Base-by-base conservation (phyloP, 2,329 filamentous ascomycete genomes). In the Phaeosphaeriaceae sp. region DNA sequence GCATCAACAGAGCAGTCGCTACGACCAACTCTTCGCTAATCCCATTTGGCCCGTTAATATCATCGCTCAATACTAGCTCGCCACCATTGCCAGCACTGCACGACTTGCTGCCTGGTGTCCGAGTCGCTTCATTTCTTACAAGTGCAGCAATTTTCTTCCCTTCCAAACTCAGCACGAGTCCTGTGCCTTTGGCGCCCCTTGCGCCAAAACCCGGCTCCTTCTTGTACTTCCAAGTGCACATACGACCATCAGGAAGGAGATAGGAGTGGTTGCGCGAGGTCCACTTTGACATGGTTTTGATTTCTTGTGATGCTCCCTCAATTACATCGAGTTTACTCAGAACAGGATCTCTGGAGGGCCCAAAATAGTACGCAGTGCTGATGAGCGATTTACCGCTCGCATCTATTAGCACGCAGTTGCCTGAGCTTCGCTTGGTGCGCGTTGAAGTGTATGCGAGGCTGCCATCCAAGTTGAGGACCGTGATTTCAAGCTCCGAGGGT, bases 1-100 rank as follows among this genome's bases (percentile, higher is more conserved):
- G 66, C 84, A 88, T 85, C 13, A 80, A 68, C 47, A 87, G 58
- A 49, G 80, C 84, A 13, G 81, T 85, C 35, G 79, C 77, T 15
- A 87, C 76, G 8, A 81, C 75, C 16, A 86, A 53, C n/a, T 77
- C 72, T 60, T 81, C 69, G 17, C 60, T 49, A 20, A 61, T 28
- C 11, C 54, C 56, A 29, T 72, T 68, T 39, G 61, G 60, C 3
- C 45, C 57, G 6, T 61, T 68, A 59, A 75, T 76, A 12, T 52
- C 45, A n/a, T 57, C 38, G 9, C 58, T 48, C 3, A 87, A 71
- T 5, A 87, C 64, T 21, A 87, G 66, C 42, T 74, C 64, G 1
- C 74, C 76, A 2, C 75, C 76, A 59, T 77, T 77, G 0, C 75
- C 75, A 3, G 76, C 75, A 18, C 56, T 70, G 42, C 58, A 67